Evolutionary conservation across 495 filamentous ascomycete species (phyloP).

Genomic region (Glarea lozoyensis): DNA sequence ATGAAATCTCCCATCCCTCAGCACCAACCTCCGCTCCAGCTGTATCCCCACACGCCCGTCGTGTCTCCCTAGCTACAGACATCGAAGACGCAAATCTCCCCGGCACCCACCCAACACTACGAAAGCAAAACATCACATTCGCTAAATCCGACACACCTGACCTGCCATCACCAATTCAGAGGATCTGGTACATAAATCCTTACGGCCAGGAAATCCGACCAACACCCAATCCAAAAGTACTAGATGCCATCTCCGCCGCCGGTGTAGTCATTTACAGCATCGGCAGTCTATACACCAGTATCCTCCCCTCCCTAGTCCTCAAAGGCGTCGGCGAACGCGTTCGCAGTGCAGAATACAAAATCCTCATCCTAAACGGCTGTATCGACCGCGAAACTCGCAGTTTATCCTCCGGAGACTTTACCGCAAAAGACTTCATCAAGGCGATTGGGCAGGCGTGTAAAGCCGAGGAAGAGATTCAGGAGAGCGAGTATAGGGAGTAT

Average conservation of each 20-base stretch:
- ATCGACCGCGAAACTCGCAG: constrained; percentile 76
- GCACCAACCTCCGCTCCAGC: constrained; percentile 34
- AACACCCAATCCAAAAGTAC: constrained; percentile 66
- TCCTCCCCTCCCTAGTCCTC: constrained; percentile 68
- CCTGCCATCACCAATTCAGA: constrained; percentile 64
- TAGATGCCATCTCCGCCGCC: constrained; percentile 52
- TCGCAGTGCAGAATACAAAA: constrained; percentile 53
- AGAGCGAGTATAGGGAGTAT: constrained; percentile 39
- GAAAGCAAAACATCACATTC: constrained; percentile 71
- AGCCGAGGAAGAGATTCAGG: constrained; percentile 29
- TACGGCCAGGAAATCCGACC: constrained; percentile 87
- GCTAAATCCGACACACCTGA: constrained; percentile 59
- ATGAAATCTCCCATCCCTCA: constrained; percentile 78
- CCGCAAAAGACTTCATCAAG: constrained; percentile 66
- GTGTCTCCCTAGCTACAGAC: constrained; percentile 28
- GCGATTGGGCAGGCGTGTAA: constrained; percentile 64
- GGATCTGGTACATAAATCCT: constrained; percentile 96
- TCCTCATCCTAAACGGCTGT: constrained; percentile 76
- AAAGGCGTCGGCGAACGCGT: constrained; percentile 52
- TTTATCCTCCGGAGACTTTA: constrained; percentile 46
- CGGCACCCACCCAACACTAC: constrained; percentile 69
- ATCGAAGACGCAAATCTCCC: constrained; percentile 86
- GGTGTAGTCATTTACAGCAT: constrained; percentile 80
- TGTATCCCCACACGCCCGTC: constrained; percentile 1
- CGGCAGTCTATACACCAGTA: constrained; percentile 73